Evolutionary conservation across 192 early-diverging fungal genomes (phyloP), one percentile per base, ranked within the genome.

Genomic region (Linnemannia zychae): DNA sequence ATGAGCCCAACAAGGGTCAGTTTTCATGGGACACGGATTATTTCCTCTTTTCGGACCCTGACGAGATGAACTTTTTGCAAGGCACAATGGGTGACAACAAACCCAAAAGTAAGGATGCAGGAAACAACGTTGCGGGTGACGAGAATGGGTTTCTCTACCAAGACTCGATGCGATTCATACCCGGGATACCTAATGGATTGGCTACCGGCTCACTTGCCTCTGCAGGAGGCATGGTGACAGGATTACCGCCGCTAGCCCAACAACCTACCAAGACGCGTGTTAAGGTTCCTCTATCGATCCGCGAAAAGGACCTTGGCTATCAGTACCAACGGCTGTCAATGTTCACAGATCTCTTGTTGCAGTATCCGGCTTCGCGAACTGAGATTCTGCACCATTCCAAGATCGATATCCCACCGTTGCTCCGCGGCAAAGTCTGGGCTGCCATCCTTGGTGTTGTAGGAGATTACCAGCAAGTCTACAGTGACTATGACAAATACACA

Each of bases 371-470:
- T 17, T 92, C 92, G 0, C 75, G 84, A 31, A 77, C 88, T 31
- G 92, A 93, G 63, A 91, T 92, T 49, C 71, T 90, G 65, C 88
- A 91, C 74, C 92, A 94, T 69, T 90, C 92, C 33, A 91, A 90
- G 70, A 87, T 91, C 3, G 93, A 93, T 65, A 91, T 94, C 52
- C 91, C 91, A 38, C 91, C 93, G 3, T 73, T 93, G 13, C 67
- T 94, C 38, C 90, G 94, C 9, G 92, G 92, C 24, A 89, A 88
- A 75, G 83, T 95, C 3, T 95, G 94, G 94, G 92, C 94, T 38
- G 91, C 91, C 1, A 88, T 95, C 28, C 72, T 95, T 4, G 91
- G 90, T 9, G 87, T 95, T 16, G 68, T 75, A 13, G 93, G 94
- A 9, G 91, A 95, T 65, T 80, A 89, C 40, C 76, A 92, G 18